Evolutionary conservation across 352 stramenopile genomes (phyloP), one percentile per base, ranked within the genome.

Genomic region (Globisporangium cystogenes): DNA sequence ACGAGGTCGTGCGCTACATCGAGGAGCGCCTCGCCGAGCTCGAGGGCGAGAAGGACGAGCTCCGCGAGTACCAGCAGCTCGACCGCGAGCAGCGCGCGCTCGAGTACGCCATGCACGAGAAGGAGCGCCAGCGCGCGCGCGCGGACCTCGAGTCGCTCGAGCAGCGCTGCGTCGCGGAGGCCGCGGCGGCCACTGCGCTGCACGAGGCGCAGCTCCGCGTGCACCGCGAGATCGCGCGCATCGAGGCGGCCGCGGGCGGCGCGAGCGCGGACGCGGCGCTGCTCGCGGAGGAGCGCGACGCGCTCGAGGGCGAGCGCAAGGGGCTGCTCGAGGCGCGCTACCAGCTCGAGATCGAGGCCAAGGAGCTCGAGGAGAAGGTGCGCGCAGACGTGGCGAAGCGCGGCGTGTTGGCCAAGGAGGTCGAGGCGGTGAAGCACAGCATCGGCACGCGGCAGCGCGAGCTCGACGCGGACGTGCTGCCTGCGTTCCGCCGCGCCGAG

Each of bases 11-110:
- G 21, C 61, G 64, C 46, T 98, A 98, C 62, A 99, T 99, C 64
- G 94, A 98, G 62, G 74, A 94, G 51, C 73, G 90, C 7, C 62
- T 99, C 14, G 51, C 65, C 14, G 97, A 99, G 76, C 76, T 99
- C 1, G 90, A 99, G 52, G 91, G 89, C n/a, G 98, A 99, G 73
- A 99, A 99, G 64, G 93, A 99, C 64, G 97, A 99, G 66, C 76
- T 99, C 8, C 77, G 81, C 46, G 79, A 87, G 53, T 99, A 98
- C 65, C 92, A 99, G 70, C 72, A 95, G 42, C 77, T 99, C 20
- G 96, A 99, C 70, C 76, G 93, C 45, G 83, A 98, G 41, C 82
- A 97, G 42, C 89, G 95, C 33, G 96, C 96, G 26, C 74, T 99
- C 10, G 90, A 99, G 72, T 99, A 98, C 73, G 98, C 95, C 14